Base-by-base conservation (phyloP, 2,329 filamentous ascomycete species). In the Penicillium corylophilum region DNA sequence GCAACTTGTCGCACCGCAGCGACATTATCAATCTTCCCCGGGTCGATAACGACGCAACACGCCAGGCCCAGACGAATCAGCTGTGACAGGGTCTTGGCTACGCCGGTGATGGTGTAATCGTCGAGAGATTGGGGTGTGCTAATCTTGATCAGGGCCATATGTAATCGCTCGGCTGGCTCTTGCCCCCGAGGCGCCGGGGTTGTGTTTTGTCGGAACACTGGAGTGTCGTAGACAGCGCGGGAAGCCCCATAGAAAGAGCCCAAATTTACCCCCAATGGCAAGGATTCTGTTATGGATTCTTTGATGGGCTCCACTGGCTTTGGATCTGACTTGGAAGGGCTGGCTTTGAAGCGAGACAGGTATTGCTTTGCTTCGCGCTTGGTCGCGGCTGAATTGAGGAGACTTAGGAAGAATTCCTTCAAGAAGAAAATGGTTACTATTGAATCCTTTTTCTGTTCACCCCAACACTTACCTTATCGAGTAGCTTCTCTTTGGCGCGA, bases 281-380 rank as follows among this genome's bases (percentile, higher is more conserved):
- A 46, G 2, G 64, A 59, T 20, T 53, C 53, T 9, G 59, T 24
- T 24, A 40, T 18, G 1, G 56, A 38, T 16, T 43, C 50, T 50
- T 60, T 64, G 53, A 49, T 48, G 48, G 56, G 57, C 63, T 50
- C 65, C 57, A 53, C 66, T 61, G 53, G 51, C 63, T 65, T 70
- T 69, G 62, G 60, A 64, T 57, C 62, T 56, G 62, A 18, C 64
- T 72, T 52, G 62, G 63, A 44, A 58, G 70, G 57, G 65, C 70
- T 61, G 8, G 75, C 73, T 44, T 84, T 86, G 69, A 96, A 95
- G 55, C 90, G 92, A 62, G 94, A 88, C 15, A 99, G 80, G 67
- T 96, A 99, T 33, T 89, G 86, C 71, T 89, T 92, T 43, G 92
- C 91, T 75, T 99, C 94, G 63, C 94, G 85, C 72, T 92, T 95